These are phyloP conservation scores for Candida hispaniensis DNA, from an alignment of 805 yeast species.

Conservation along the genomic window DNA sequence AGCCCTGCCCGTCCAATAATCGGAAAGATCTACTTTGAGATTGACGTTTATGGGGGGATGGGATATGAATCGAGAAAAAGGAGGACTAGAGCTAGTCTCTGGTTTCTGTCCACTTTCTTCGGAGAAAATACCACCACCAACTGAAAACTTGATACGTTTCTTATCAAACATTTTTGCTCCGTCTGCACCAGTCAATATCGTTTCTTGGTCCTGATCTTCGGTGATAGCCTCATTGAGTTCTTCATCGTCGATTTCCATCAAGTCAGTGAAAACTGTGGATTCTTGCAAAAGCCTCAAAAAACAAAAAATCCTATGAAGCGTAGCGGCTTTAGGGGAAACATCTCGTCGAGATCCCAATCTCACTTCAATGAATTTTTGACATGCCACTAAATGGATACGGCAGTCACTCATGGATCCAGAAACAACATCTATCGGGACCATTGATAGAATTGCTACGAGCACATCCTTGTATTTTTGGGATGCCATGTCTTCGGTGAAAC, in stretches of 20 bases:
- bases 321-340: constrained; percentile 63
- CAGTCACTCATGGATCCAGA: constrained; percentile 90
- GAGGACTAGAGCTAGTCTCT: too few relatives aligned
- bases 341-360: constrained; percentile 57
- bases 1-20: constrained; percentile 13
- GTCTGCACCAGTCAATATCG: constrained; percentile 13
- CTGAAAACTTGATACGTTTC: constrained; percentile 14
- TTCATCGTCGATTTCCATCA: constrained; percentile 19
- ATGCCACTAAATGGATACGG: constrained; percentile 59
- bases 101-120: constrained; percentile 7
- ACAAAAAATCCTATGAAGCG: constrained; percentile 68
- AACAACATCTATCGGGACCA: constrained; percentile 80
- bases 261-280: constrained; percentile 40
- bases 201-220: constrained; percentile 11
- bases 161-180: constrained; percentile 15
- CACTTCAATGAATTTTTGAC: constrained; percentile 62
- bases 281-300: constrained; percentile 68
- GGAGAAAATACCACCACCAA: constrained; percentile 12
- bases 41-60: constrained; percentile 9
- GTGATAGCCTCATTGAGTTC: constrained; percentile 18
- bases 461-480: constrained; percentile 73
- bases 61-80: neutral
- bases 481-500: constrained; percentile 40
- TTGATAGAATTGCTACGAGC: constrained; percentile 67
- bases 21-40: constrained; percentile 9